Conservation (phyloP, 2,329 filamentous ascomycete genomes). For the Xylariaceae sp. region DNA sequence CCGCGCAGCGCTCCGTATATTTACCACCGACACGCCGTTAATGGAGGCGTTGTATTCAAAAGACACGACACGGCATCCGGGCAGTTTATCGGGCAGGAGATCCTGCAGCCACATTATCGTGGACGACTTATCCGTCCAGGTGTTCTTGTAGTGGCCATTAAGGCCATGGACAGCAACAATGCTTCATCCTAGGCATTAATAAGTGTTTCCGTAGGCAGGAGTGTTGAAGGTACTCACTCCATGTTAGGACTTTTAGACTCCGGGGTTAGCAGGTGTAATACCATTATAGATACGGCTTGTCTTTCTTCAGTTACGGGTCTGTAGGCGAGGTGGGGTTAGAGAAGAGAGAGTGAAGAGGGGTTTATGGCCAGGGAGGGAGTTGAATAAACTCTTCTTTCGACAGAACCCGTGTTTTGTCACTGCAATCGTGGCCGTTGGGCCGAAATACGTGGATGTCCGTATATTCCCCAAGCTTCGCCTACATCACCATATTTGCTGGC, state of each 20-base stretch:
- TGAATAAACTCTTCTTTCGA: too few relatives aligned
- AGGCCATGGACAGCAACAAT: constrained; percentile 9
- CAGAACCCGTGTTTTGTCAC: too few relatives aligned
- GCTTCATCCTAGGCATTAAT: neutral
- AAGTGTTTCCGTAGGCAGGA: neutral
- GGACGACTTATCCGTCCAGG: constrained; percentile 4
- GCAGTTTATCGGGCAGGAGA: constrained; percentile 2
- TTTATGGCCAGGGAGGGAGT: too few relatives aligned
- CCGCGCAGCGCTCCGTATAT: neutral
- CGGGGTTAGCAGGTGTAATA: neutral
- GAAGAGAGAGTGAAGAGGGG: too few relatives aligned
- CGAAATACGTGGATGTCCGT: too few relatives aligned
- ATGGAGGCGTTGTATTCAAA: constrained; percentile 5
- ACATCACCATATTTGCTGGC: too few relatives aligned
- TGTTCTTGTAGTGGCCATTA: constrained; percentile 5
- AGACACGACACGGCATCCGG: neutral
- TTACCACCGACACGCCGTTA: neutral
- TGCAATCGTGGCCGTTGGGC: too few relatives aligned
- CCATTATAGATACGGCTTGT: neutral
- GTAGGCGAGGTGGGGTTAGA: too few relatives aligned
- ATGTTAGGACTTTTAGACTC: neutral
- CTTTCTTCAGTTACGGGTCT: too few relatives aligned
- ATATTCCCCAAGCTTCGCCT: too few relatives aligned
- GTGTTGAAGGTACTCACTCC: neutral
- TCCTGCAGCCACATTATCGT: constrained; percentile 1